phyloP scores from a whole-genome alignment of 1,139 yeast genomes.

The Yamadazyma conglobata region DNA sequence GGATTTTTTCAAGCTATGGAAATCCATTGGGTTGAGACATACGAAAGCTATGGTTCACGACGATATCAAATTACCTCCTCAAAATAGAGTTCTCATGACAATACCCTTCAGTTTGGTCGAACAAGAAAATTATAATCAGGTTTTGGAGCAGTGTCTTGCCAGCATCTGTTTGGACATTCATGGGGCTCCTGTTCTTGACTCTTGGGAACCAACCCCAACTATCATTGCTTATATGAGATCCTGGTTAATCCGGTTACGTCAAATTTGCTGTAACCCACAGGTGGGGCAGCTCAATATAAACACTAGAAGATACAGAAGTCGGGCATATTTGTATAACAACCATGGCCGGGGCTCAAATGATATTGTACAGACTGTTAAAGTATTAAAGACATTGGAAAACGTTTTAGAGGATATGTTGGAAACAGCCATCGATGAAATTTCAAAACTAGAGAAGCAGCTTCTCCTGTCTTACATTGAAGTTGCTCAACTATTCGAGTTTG shows the following conservation, averaged over 20 bases:
- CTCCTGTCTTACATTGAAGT: slow-evolving; percentile 43
- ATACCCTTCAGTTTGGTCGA: slow-evolving; percentile 80
- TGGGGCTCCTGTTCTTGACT: slow-evolving; percentile 52
- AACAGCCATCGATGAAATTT: slow-evolving; percentile 47
- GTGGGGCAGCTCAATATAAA: slow-evolving; percentile 44
- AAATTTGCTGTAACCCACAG: slow-evolving; percentile 81
- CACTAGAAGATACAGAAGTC: slow-evolving; percentile 27
- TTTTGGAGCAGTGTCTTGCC: slow-evolving; percentile 57
- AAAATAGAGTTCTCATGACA: slow-evolving; percentile 62
- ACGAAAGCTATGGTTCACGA: slow-evolving; percentile 78
- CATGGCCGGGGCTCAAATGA: slow-evolving; percentile 8
- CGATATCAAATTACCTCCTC: slow-evolving; percentile 77
- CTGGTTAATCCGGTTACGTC: slow-evolving; percentile 70
- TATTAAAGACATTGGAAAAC: slow-evolving; percentile 60
- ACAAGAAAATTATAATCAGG: slow-evolving; percentile 71
- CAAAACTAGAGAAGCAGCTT: slow-evolving; percentile 46
- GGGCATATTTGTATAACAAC: slow-evolving; percentile 13
- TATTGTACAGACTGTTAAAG: slow-evolving; percentile 23
- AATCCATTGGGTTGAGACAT: slow-evolving; percentile 62
- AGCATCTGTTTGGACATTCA: slow-evolving; percentile 57
- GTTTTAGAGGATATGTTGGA: slow-evolving; percentile 63
- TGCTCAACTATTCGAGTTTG: slow-evolving; percentile 64
- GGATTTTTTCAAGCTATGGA: slow-evolving; percentile 49
- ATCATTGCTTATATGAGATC: slow-evolving; percentile 47
- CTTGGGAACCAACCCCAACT: slow-evolving; percentile 48